These are phyloP conservation scores for Yarrowia osloensis DNA, from an alignment of 805 yeast species.

Conservation along the genomic window DNA sequence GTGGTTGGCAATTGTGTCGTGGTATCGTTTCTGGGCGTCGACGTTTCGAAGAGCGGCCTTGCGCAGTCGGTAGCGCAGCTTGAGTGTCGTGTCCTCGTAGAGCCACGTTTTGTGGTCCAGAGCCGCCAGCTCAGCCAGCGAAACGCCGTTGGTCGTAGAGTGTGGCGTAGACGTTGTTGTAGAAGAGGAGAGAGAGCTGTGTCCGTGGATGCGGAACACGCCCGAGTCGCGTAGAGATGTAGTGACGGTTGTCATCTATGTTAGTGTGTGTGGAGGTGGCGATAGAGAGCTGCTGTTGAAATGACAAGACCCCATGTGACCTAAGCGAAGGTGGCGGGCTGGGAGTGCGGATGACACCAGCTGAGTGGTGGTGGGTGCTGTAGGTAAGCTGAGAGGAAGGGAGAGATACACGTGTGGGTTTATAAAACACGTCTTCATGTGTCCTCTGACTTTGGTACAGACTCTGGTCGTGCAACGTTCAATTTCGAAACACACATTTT, in stretches of 20 bases:
- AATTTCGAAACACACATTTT: neutral
- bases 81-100: slow-evolving; percentile 26
- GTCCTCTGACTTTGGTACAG: neutral
- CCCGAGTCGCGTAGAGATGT: slow-evolving; percentile 31
- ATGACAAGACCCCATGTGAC: slow-evolving; percentile 16
- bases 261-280: neutral
- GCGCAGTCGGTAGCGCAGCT: slow-evolving; percentile 25
- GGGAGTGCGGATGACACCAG: neutral
- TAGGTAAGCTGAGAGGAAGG: neutral
- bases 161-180: neutral
- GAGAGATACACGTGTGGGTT: neutral
- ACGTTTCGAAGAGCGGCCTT: slow-evolving; percentile 20
- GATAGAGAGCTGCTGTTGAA: neutral
- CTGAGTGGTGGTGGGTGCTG: too few relatives aligned
- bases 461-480: neutral
- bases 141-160: neutral
- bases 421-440: neutral
- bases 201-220: slow-evolving; percentile 28
- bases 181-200: neutral
- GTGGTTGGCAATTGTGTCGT: slow-evolving; percentile 11
- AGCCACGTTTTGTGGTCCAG: slow-evolving; percentile 28
- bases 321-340: neutral
- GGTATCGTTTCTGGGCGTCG: slow-evolving; percentile 14
- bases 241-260: slow-evolving; percentile 28
- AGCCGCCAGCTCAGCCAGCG: slow-evolving; percentile 20